Evolutionary conservation across 208 protist species (phyloP).

Genomic region (Crithidia expoeki): DNA sequence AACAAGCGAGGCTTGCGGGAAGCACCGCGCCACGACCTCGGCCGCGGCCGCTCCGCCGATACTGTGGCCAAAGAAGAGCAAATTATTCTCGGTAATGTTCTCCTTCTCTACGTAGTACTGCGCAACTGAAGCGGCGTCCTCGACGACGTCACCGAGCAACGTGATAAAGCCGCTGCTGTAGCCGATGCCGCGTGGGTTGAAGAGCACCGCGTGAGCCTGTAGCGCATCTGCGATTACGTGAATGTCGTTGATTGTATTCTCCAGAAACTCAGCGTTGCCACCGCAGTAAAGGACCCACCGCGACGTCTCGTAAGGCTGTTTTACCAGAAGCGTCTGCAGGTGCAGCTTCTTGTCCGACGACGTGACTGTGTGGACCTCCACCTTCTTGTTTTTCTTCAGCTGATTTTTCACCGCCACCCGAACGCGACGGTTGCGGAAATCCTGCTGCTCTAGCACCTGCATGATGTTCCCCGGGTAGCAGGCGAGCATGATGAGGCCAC

Average conservation of each 20-base stretch:
- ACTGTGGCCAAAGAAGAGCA: slow-evolving; percentile 84
- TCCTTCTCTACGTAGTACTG: slow-evolving; percentile 38
- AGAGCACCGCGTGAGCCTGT: slow-evolving; percentile 73
- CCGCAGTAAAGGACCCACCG: slow-evolving; percentile 83
- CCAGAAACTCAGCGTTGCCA: slow-evolving; percentile 82
- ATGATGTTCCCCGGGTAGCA: slow-evolving; percentile 66
- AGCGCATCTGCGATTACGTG: slow-evolving; percentile 40
- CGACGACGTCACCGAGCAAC: slow-evolving; percentile 54
- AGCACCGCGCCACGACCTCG: slow-evolving; percentile 40
- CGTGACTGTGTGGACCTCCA: slow-evolving; percentile 31
- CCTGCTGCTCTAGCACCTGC: slow-evolving; percentile 48
- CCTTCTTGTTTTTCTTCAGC: slow-evolving; percentile 27
- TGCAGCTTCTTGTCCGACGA: slow-evolving; percentile 26
- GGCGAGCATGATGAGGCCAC: slow-evolving; percentile 50
- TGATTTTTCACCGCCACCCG: slow-evolving; percentile 14
- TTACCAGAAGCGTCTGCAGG: slow-evolving; percentile 60
- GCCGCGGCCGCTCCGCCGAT: slow-evolving; percentile 78
- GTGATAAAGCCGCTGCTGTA: slow-evolving; percentile 65
- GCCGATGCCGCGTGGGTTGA: slow-evolving; percentile 80
- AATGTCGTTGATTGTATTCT: slow-evolving; percentile 48
- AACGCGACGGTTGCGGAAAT: slow-evolving; percentile 35
- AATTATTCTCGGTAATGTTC: slow-evolving; percentile 33
- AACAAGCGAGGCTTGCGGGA: slow-evolving; percentile 46
- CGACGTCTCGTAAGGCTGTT: slow-evolving; percentile 33
- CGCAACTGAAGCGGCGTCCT: slow-evolving; percentile 61